Evolutionary conservation across 2,329 filamentous ascomycete genomes (phyloP).

Genomic region (Helotiales sp.): DNA sequence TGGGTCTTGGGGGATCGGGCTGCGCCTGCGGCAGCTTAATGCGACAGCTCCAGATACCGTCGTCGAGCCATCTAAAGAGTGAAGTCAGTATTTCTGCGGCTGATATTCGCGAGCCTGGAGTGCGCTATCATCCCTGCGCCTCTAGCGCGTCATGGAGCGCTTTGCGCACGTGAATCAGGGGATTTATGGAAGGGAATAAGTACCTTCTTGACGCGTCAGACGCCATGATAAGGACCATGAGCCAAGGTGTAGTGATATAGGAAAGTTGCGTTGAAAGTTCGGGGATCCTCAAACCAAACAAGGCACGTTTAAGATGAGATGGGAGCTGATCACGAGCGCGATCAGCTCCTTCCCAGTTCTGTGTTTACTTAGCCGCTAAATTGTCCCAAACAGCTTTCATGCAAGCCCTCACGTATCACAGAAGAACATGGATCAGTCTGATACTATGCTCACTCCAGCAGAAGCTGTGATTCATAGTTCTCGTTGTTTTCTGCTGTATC

Average conservation of each 20-base stretch:
- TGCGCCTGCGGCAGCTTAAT: slow-evolving; percentile 32
- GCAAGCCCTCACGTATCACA: neutral
- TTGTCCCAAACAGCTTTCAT: neutral
- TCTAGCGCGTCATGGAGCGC: neutral
- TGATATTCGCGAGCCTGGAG: neutral
- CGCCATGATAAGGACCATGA: slow-evolving; percentile 26
- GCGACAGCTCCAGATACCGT: slow-evolving; percentile 35
- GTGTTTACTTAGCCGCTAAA: slow-evolving; percentile 2
- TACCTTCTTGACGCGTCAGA: slow-evolving; percentile 32
- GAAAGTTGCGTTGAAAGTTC: neutral
- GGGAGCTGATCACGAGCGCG: neutral
- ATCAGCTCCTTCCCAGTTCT: slow-evolving; percentile 1
- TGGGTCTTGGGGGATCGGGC: slow-evolving; percentile 9
- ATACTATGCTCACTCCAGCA: neutral
- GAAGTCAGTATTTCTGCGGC: slow-evolving; percentile 15
- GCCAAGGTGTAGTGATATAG: neutral
- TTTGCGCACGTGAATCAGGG: slow-evolving; percentile 11
- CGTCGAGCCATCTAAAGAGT: slow-evolving; percentile 33
- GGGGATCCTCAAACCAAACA: neutral
- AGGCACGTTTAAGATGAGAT: neutral
- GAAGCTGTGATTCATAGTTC: neutral
- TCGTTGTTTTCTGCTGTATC: neutral
- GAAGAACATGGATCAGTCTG: neutral
- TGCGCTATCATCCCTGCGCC: neutral
- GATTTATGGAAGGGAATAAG: slow-evolving; percentile 9